Evolutionary conservation across 345 rosid genomes (phyloP).

Genomic region (Populus euphratica): DNA sequence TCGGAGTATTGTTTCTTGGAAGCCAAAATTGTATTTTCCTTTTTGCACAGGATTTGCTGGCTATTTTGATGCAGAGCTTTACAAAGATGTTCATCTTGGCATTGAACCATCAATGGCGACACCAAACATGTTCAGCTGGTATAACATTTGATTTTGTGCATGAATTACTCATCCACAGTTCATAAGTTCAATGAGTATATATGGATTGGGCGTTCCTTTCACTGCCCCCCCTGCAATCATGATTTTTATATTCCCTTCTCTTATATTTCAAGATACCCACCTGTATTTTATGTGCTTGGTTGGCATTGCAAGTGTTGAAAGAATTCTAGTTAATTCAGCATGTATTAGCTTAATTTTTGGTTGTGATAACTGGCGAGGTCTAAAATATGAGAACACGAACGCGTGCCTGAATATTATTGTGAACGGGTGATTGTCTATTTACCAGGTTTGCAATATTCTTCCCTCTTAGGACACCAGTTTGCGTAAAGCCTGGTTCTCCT

Average conservation of each 20-base stretch:
- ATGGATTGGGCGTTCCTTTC: background rate
- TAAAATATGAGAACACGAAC: background rate
- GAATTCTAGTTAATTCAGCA: background rate
- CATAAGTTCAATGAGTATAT: background rate
- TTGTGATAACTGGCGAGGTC: background rate
- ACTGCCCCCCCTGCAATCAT: background rate
- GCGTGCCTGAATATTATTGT: background rate
- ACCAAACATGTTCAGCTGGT: constrained; percentile 99
- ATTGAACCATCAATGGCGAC: constrained; percentile 89
- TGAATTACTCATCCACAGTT: background rate
- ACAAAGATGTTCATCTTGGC: constrained; percentile 93
- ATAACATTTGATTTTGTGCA: constrained; percentile 17
- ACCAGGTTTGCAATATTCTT: constrained; percentile 92
- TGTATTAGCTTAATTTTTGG: background rate
- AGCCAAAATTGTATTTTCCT: background rate
- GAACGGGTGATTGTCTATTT: background rate
- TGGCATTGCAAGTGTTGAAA: background rate
- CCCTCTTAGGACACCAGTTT: constrained; percentile 78
- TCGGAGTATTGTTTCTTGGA: background rate
- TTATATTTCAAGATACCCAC: background rate
- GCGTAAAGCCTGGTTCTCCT: constrained; percentile 50
- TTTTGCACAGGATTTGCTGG: constrained; percentile 79
- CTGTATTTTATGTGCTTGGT: background rate
- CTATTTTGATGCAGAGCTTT: constrained; percentile 82
- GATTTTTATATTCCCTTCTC: background rate